Percentiles rank a stretch among this genome's conserved stretches.
Evolutionary conservation across 108 stramenopile species (phyloP).

Genomic region (Cyclotella kingstonii): DNA sequence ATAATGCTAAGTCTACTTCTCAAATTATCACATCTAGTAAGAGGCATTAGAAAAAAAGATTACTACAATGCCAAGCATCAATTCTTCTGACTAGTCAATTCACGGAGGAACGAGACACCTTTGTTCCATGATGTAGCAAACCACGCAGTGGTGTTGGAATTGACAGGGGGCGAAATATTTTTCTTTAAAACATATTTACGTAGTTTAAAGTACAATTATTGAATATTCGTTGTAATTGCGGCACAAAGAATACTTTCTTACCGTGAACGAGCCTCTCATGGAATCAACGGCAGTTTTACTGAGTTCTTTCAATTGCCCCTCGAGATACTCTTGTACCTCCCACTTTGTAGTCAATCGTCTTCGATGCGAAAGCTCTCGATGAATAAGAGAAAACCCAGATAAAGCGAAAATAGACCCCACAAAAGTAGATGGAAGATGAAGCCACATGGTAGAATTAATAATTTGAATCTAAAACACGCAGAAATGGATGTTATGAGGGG

Average conservation of each 20-base stretch:
- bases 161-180: neutral
- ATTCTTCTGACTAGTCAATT: slow-evolving; percentile 17
- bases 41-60: neutral
- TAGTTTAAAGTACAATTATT: neutral
- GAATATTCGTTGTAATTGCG: neutral
- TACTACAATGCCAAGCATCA: slow-evolving; percentile 2
- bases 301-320: slow-evolving; percentile 42
- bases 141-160: slow-evolving; percentile 1
- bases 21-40: no score
- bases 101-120: slow-evolving; percentile 20
- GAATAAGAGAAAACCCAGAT: slow-evolving; percentile 52
- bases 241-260: neutral
- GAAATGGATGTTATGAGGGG: no score
- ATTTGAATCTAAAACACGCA: no score
- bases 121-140: slow-evolving; percentile 27
- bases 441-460: slow-evolving; percentile 24
- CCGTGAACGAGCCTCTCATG: slow-evolving; percentile 31
- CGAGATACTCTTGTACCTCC: slow-evolving; percentile 49
- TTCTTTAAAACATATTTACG: neutral
- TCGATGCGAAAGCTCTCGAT: slow-evolving; percentile 64
- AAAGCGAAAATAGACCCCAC: slow-evolving; percentile 61
- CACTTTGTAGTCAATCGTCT: slow-evolving; percentile 56
- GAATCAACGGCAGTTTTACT: slow-evolving; percentile 17
- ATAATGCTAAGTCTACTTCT: no score
- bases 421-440: slow-evolving; percentile 63